Evolutionary conservation across 768 basidiomycete genomes (phyloP).

Genomic region (Rhizopogon rudus): DNA sequence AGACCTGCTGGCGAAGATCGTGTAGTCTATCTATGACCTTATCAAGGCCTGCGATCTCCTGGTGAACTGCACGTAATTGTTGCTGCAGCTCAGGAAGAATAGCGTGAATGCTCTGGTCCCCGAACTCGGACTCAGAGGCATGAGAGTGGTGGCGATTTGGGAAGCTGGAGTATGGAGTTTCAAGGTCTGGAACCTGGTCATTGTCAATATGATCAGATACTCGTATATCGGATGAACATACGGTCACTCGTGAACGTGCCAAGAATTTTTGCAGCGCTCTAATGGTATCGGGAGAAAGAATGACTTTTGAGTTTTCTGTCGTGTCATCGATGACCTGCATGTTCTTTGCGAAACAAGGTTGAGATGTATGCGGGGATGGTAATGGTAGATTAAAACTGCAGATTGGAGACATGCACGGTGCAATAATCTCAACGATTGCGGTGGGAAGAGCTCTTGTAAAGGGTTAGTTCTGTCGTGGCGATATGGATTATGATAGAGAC

Average conservation of each 20-base stretch:
- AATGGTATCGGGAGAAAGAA: too few relatives aligned
- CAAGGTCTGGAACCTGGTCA: conserved; percentile 10
- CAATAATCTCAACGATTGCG: too few relatives aligned
- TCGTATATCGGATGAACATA: background rate
- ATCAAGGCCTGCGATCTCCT: conserved; percentile 7
- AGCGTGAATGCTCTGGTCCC: conserved; percentile 5
- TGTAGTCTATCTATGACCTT: conserved; percentile 9
- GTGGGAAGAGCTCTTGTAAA: too few relatives aligned
- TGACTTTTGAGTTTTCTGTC: background rate
- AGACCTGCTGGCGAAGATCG: conserved; percentile 7
- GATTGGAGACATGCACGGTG: too few relatives aligned
- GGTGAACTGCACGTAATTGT: conserved; percentile 9
- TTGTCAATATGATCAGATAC: background rate
- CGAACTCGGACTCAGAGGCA: conserved; percentile 2
- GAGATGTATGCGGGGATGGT: conserved; percentile 4
- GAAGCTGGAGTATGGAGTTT: conserved; percentile 15
- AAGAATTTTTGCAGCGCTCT: background rate
- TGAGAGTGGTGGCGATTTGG: conserved; percentile 11
- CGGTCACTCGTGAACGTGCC: background rate
- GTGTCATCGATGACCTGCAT: background rate
- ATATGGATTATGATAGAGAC: too few relatives aligned
- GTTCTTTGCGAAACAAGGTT: background rate
- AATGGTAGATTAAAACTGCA: too few relatives aligned
- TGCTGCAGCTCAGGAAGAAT: conserved; percentile 11
- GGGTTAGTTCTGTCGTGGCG: too few relatives aligned